Evolutionary conservation across 768 basidiomycete species (phyloP), one percentile per base, ranked within the genome.

Genomic region (Tubosaeta sp.): DNA sequence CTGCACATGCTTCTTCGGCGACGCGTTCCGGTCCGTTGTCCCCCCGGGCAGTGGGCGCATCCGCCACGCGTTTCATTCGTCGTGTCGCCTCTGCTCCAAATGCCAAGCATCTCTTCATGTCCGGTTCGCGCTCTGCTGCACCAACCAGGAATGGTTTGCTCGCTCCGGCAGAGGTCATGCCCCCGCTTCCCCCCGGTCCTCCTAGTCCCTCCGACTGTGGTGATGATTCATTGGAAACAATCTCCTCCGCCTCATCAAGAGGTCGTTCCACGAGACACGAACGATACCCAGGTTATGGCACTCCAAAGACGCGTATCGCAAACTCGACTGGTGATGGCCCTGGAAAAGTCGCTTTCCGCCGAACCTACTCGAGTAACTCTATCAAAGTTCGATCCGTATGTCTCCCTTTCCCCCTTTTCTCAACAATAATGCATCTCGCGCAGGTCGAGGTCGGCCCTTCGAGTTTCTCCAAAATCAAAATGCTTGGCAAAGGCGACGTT

Each of bases 401-500:
- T 72, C 21, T 16, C 45, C 24, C 31, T 25, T 6, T 16, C 27
- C 29, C 13, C 22, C 30, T 49, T 36, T 45, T 40, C 25, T 31
- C 24, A 25, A 22, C 30, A 50, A 36, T 18, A 38, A 35, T 48
- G 12, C 32, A 45, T 55, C 22, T 49, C 10, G 47, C 49, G 22
- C 59, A 94, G 87, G 91, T 95, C 51, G 94, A 98, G 73, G 95
- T 99, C 22, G 81, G 86, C 21, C 95, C 96, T 49, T 84, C 84
- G 43, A 94, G 91, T 69, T 99, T 99, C 72, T 80, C 87, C 65
- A 99, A 99, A 76, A 76, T 98, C 73, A 96, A 94, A 74, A 80
- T 99, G 79, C 79, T 98, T n/a, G 96, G 96, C 42, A 93, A 96
- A 69, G 96, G 96, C 41, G 96, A 99, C 70, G 96, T 99, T 42